Base-by-base conservation (phyloP, 2,329 filamentous ascomycete species). In the Mycocentrospora acerina region DNA sequence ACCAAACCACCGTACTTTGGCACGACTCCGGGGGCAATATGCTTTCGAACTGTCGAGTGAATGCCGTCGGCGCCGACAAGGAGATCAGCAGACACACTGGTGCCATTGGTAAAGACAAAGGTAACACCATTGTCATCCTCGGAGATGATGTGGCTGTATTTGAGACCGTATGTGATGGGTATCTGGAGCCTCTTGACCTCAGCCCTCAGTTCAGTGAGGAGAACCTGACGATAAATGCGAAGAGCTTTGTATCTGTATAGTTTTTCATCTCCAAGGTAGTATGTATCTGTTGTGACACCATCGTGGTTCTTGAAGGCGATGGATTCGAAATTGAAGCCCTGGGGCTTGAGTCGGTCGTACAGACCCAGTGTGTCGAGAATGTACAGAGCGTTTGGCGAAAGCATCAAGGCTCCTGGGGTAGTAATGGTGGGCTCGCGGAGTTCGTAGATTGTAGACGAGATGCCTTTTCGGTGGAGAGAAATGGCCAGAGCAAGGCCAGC, bases 51-150 rank as follows among this genome's bases (percentile, higher is more conserved):
- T 0, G 63, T 67, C 1, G 78, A 81, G 53, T 82, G 77, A 33
- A 83, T 82, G 1, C 80, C 80, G 41, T 83, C 80, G 0, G 78
- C 76, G 0, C 78, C 80, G 12, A 82, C 65, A 0, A 83, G 69
- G 10, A 79, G 53, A 2, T 62, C 48, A 0, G 76, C 73, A 0
- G 49, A 57, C 1, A 50, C 63, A 0, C 53, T 63, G 0, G 66
- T 66, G 1, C 75, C 77, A 36, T 79, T 73, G 0, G 59, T 59
- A 38, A 81, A 77, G 10, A 66, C 66, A 47, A 75, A 76, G 1
- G 60, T 68, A 0, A 80, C 74, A 0, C 55, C 55, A 0, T 68
- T 39, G 0, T 67, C 60, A 0, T 44, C 38, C 25, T 51, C 44
- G 10, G 36, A 29, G 12, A 51, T 15, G 60, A 81, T 54, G 7